Evolutionary conservation across 768 basidiomycete species (phyloP), one percentile per base, ranked within the genome.

Genomic region (Tricholoma sp.): DNA sequence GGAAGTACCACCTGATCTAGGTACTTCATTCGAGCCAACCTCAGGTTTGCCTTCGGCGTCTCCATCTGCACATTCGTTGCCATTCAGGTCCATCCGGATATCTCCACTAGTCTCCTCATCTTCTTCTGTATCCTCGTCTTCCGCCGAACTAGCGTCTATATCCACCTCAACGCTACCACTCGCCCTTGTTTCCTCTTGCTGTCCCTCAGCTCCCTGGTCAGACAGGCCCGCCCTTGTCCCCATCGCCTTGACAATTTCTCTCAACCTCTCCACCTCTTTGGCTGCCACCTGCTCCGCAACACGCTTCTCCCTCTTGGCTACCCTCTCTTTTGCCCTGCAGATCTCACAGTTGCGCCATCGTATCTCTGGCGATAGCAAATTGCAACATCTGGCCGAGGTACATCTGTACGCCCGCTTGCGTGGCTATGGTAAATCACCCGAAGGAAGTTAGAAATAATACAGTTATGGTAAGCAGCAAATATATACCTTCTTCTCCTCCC

Each of bases 291-390:
- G 43, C 14, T 54, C 61, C 12, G 29, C 35, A 11, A 51, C 53
- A 34, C 54, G 62, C 55, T 53, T 50, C 63, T 71, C 54, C 65
- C 58, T 41, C 45, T 62, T 70, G 21, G 66, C 64, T 50, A 62
- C 56, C 19, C 73, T 70, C 56, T 74, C 72, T 51, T 61, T 65
- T 55, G 66, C 70, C n/a, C 78, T 69, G 61, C 80, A 81, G 24
- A 65, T 59, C 5, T 80, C 79, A 59, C 81, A 82, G 61, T 72
- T 76, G 59, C 78, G 75, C 80, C 79, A 82, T 0, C 79, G 75
- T 11, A 70, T 67, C 27, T 66, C 68, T 10, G 75, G 74, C 12
- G 70, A 60, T 12, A 82, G 68, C 16, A 81, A 67, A 55, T 81
- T 82, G 34, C 71, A 65, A 57, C 81, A 82, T 34, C 59, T 64